Evolutionary conservation across 2,329 filamentous ascomycete species (phyloP), one percentile per base, ranked within the genome.

Genomic region (Ilyonectria robusta): DNA sequence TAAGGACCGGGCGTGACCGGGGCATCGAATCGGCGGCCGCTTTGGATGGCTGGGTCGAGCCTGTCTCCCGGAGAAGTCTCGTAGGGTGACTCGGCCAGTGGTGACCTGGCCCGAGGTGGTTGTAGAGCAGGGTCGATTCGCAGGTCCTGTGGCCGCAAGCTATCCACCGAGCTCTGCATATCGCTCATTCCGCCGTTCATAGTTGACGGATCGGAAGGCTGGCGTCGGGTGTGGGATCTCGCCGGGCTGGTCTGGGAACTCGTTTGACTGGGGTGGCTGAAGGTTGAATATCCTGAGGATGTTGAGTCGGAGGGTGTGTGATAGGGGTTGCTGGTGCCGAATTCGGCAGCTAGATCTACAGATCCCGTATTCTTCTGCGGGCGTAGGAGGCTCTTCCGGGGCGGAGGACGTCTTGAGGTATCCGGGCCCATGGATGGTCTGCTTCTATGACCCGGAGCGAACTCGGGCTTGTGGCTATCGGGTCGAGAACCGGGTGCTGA

Each of bases 271-370:
- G 80, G 80, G 10, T 86, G 85, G 61, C 89, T 92, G 44, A 85
- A 87, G 1, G 84, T 86, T 2, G 91, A 93, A 50, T 86, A 85
- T 19, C 87, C 89, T 0, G 92, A 93, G 0, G 90, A 91, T 29
- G 87, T 86, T 2, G 91, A 94, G 66, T 88, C 86, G 1, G 89
- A 89, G 0, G 88, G 82, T 4, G 87, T 85, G 72, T 93, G 90
- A 72, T 92, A 91, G 0, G 89, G 87, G 72, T 92, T 92, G 37
- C 87, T 85, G 26, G 84, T 78, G 11, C 89, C 89, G 70, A 91
- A 91, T 65, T 91, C 89, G 35, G 83, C 85, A 2, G 86, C 87
- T 8, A 91, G 81, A 72, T 91, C 88, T 47, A 91, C 83, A 2
- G 85, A 83, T 7, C 75, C 79, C 2, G 73, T 76, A 51, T 81